Evolutionary conservation across 2,329 filamentous ascomycete species (phyloP), one percentile per base, ranked within the genome.

Genomic region (Pseudocercospora cruenta): DNA sequence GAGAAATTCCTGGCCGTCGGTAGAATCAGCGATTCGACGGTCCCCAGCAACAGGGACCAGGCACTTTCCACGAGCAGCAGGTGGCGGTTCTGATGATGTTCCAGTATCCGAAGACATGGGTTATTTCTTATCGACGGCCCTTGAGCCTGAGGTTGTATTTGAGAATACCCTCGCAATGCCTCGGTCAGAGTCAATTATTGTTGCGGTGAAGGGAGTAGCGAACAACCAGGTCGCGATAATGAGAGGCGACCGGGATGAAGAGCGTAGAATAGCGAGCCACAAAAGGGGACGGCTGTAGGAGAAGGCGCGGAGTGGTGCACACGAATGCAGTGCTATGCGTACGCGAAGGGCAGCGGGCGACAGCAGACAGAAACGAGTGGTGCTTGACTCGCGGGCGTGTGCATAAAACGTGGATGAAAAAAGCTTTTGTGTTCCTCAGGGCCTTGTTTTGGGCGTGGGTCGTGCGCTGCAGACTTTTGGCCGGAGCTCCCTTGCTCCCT

Each of bases 141-240:
- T n/a, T 26, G 24, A 31, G 51, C 26, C 51, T 55, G 51, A 55
- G 51, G 51, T 28, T 55, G 51, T 31, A 55, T 51, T 51, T 51
- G 47, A 51, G 22, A 51, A 51, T 51, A 51, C 21, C 47, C 47
- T 51, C 21, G 47, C 22, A 55, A 26, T 22, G 21, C 19, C 19
- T 51, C 21, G 47, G 47, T 16, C 8, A 51, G 19, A 22, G 19
- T 21, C 19, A 21, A 10, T 21, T 49, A 10, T 21, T 49, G 22
- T 21, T 49, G 45, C 45, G 19, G 39, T 45, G 39, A 45, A 19
- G 45, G 21, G 45, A 24, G 10, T 12, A 22, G 6, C 45, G 19
- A 24, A 22, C 45, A 49, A 49, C n/a, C 45, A 49, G 45, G 45
- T 49, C 9, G 45, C 7, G 51, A 16, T 54, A 26, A 54, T 22